Percentiles rank a stretch among this genome's conserved stretches.
These are phyloP conservation scores for Craterostigma plantagineum DNA, from an alignment of 257 asterid species.

Conservation along the genomic window DNA sequence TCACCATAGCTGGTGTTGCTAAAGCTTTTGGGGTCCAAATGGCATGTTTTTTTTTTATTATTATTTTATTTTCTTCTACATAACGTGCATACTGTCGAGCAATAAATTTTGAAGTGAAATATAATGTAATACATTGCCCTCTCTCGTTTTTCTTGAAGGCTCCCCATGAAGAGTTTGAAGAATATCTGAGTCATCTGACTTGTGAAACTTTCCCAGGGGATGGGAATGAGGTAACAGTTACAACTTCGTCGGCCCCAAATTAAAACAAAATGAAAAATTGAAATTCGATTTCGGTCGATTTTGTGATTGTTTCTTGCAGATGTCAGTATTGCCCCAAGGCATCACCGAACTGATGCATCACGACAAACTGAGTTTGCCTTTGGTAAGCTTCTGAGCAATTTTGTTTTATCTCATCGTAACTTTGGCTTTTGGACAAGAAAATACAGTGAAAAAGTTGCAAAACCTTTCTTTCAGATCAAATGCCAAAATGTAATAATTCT, in stretches of 20 bases:
- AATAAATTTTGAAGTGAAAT: too few species aligned
- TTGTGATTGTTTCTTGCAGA: slow-evolving; percentile 22
- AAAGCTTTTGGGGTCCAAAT: slow-evolving; percentile 89
- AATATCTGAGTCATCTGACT: slow-evolving; percentile 58
- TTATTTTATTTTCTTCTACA: not conserved
- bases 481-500: slow-evolving; percentile 70
- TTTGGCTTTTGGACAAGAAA: too few species aligned
- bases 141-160: slow-evolving; percentile 30
- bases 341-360: slow-evolving; percentile 68
- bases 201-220: slow-evolving; percentile 83
- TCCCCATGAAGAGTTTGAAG: slow-evolving; percentile 96
- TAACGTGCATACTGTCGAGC: not conserved
- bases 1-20: slow-evolving; percentile 80
- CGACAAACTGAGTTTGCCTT: slow-evolving; percentile 40
- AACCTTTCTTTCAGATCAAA: slow-evolving; percentile 78
- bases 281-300: not conserved
- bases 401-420: too few species aligned
- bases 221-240: slow-evolving; percentile 53
- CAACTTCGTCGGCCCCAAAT: too few species aligned
- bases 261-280: not conserved
- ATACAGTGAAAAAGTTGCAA: too few species aligned
- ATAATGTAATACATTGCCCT: too few species aligned
- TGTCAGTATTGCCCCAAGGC: slow-evolving; percentile 84
- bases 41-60: slow-evolving; percentile 44
- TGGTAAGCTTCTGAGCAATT: too few species aligned